phyloP scores from a whole-genome alignment of 2,329 filamentous ascomycete genomes.

The Ceratocystis ficicola region DNA sequence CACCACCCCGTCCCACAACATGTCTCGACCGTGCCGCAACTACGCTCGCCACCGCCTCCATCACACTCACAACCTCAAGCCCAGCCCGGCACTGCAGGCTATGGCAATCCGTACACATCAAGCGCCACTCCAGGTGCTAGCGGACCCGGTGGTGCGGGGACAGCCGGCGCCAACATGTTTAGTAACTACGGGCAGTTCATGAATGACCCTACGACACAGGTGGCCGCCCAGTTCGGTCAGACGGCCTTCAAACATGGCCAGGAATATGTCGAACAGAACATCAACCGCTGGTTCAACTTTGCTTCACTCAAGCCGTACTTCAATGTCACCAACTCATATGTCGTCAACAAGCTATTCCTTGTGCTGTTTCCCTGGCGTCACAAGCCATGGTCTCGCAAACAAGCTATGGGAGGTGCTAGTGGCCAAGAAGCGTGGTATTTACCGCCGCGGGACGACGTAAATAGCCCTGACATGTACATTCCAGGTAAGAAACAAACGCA shows the following conservation, averaged over 20 bases:
- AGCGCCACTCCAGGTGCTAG: conserved; percentile 26
- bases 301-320: conserved; percentile 96
- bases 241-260: conserved; percentile 83
- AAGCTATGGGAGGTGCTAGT: conserved; percentile 52
- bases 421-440: conserved; percentile 68
- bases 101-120: conserved; percentile 60
- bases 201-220: conserved; percentile 86
- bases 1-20: conserved; percentile 97
- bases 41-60: conserved; percentile 82
- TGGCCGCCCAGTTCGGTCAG: conserved; percentile 89
- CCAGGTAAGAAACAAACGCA: conserved; percentile 38
- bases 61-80: conserved; percentile 50
- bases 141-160: neutral
- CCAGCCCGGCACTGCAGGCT: conserved; percentile 37
- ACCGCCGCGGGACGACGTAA: conserved; percentile 86
- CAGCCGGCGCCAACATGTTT: conserved; percentile 41
- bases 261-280: conserved; percentile 91
- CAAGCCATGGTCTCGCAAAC: conserved; percentile 91
- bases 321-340: conserved; percentile 96
- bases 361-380: conserved; percentile 97
- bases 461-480: conserved; percentile 99
- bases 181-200: conserved; percentile 84
- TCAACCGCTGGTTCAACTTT: conserved; percentile 72
- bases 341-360: conserved; percentile 81
- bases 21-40: conserved; percentile 92